Base-by-base conservation (phyloP, 2,329 filamentous ascomycete species). In the Sporothrix mexicana region DNA sequence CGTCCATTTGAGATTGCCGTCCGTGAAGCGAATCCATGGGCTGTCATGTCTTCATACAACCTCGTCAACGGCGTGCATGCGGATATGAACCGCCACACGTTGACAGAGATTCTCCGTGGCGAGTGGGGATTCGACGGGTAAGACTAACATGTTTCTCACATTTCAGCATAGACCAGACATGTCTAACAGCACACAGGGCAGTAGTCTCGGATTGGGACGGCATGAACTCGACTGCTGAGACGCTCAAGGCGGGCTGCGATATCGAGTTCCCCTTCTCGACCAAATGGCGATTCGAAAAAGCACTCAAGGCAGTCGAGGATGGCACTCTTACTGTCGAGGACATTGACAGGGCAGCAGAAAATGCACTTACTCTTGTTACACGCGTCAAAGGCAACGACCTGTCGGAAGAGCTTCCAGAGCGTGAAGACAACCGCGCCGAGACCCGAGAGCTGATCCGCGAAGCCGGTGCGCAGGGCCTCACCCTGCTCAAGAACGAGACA, bases 1-100 rank as follows among this genome's bases (percentile, higher is more conserved):
- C 88, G 90, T 62, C 91, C 91, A 0, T 93, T 93, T 75, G 91
- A 93, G 81, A 92, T 93, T 77, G 90, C 90, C 0, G 83, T 93
- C 53, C 85, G 90, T 61, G 89, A 92, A 75, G 88, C 90, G 15
- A 89, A 91, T 72, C 90, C 90, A 2, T 91, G 90, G 89, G 89
- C 89, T 5, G 80, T 92, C 61, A 92, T 92, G 90, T 87, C 88
- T 4, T 89, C 89, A 1, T 92, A 92, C 77, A 92, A 92, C 76
- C 82, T 90, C 43, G 81, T 92, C 76, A 92, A 92, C 78, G 90
- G 90, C 4, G 80, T 87, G 4, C 88, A 90, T 76, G 85, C 87
- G 23, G 87, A 88, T 74, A 85, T 88, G 84, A 87, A 90, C 75
- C 80, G 79, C 15, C 83, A 86, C 72, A 85, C 85, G 0, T 80